Base-by-base conservation (phyloP, 257 asterid species). In the Penstemon eatonii region DNA sequence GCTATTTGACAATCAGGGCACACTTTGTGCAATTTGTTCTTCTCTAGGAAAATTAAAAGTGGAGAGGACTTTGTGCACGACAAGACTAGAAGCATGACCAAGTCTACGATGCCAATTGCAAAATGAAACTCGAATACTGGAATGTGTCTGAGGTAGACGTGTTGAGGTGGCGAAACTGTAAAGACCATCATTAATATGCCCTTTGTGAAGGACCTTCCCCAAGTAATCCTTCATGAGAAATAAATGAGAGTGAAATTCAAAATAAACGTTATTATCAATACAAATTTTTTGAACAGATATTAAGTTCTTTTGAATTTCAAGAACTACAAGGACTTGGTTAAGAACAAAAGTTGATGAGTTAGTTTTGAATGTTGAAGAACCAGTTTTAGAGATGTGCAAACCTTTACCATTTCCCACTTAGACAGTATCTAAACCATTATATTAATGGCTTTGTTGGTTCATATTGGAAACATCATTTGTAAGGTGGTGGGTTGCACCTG, bases 161-260 rank as follows among this genome's bases (percentile, higher is more conserved):
- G 4, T 9, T 5, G 44, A 37, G 33, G 57, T 2, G 43, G 59
- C 41, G 9, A 67, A 37, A 7, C 11, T 4, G 4, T 43, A 67
- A 3, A 67, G 6, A 11, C 59, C 60, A 50, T 65, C 19, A 7
- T 45, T 63, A 11, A 2, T 12, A 6, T 18, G 57, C 3, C 65
- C 65, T 5, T 8, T 15, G 56, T 41, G 72, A 3, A 67, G 36
- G 72, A 44, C 33, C 10, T 19, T 55, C 36, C 46, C n/a, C 15
- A 7, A 42, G 65, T 67, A 45, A 7, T 67, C 72, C 65, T 67
- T 56, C 10, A 67, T 12, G 7, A 18, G 13, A 56, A 67, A 56
- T 7, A n/a, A 19, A 39, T n/a, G 52, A 1, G 63, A 5, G 11
- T 41, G 54, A 69, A 69, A 69, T 8, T 69, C 73, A 69, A 69